Conservation (phyloP, 805 yeast genomes). For the Candida xiaguanensis region DNA sequence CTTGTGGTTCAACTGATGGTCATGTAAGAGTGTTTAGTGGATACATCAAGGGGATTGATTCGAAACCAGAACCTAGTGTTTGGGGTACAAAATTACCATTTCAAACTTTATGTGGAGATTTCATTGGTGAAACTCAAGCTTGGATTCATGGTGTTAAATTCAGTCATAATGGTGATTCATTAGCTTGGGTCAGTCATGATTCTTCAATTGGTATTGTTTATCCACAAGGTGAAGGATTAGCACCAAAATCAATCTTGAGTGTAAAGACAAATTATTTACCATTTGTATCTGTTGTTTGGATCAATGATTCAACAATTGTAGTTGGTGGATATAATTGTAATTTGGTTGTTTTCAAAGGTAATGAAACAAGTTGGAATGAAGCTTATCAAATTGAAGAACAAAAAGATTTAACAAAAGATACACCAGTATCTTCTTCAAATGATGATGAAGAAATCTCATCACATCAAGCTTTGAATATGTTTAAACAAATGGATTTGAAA, state of each 20-base stretch:
- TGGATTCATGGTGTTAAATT: constrained; percentile 93
- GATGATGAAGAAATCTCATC: constrained; percentile 53
- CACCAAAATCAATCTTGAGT: constrained; percentile 57
- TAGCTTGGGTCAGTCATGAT: constrained; percentile 85
- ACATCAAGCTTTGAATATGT: constrained; percentile 85
- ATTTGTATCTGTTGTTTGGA: constrained; percentile 71
- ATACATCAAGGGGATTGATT: constrained; percentile 82
- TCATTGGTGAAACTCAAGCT: constrained; percentile 62
- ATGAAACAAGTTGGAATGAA: constrained; percentile 60
- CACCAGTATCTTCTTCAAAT: constrained; percentile 22
- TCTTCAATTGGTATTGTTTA: constrained; percentile 78
- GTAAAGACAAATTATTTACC: constrained; percentile 73
- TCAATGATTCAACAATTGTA: constrained; percentile 60
- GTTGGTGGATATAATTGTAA: constrained; percentile 93
- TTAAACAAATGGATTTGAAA: constrained; percentile 91
- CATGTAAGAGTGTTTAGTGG: constrained; percentile 88
- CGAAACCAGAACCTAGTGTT: constrained; percentile 70
- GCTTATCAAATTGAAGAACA: constrained; percentile 52
- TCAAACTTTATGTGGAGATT: constrained; percentile 85
- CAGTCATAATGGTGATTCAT: constrained; percentile 70
- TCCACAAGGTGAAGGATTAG: constrained; percentile 62
- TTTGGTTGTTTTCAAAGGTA: constrained; percentile 80
- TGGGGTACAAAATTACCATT: constrained; percentile 98
- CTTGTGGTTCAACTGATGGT: constrained; percentile 91
- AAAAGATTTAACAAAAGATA: constrained; percentile 45